These are phyloP conservation scores for Harrya chromipes DNA, from an alignment of 768 basidiomycete species.

Conservation along the genomic window DNA sequence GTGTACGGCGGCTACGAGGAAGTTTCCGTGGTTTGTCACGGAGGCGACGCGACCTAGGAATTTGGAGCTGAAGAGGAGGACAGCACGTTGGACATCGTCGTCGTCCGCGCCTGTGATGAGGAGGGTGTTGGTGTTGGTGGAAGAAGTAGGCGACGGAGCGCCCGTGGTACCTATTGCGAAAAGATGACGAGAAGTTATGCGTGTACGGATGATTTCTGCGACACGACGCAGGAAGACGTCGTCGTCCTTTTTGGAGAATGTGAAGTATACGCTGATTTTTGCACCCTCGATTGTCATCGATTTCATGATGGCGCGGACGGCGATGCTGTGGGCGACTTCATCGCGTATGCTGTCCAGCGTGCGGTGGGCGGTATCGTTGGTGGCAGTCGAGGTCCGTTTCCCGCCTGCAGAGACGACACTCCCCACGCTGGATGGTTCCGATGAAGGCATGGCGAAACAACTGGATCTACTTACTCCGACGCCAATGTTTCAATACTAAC, in stretches of 20 bases:
- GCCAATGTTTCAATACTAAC: no score
- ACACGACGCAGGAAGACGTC: conserved; percentile 55
- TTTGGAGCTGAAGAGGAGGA: conserved; percentile 62
- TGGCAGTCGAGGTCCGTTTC: conserved; percentile 3
- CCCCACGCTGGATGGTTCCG: conserved; percentile 25
- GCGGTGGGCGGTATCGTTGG: conserved; percentile 23
- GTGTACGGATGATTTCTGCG: conserved; percentile 43
- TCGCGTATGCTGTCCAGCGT: conserved; percentile 60
- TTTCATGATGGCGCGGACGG: conserved; percentile 50
- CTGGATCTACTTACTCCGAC: no score
- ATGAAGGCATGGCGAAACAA: conserved; percentile 18
- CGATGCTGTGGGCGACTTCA: conserved; percentile 57
- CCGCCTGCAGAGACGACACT: conserved; percentile 3
- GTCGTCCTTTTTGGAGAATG: conserved; percentile 56
- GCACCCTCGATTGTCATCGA: conserved; percentile 50
- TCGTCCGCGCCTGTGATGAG: conserved; percentile 56
- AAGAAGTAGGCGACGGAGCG: conserved; percentile 26
- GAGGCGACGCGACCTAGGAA: conserved; percentile 59
- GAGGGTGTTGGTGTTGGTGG: conserved; percentile 40
- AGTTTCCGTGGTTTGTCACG: conserved; percentile 33
- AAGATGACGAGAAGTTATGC: conserved; percentile 44
- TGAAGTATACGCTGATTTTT: conserved; percentile 57
- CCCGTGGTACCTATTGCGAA: conserved; percentile 55
- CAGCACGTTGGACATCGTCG: conserved; percentile 61
- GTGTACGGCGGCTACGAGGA: conserved; percentile 46